Evolutionary conservation across 305 asterid species (phyloP).

Genomic region (Fraxinus albicans): DNA sequence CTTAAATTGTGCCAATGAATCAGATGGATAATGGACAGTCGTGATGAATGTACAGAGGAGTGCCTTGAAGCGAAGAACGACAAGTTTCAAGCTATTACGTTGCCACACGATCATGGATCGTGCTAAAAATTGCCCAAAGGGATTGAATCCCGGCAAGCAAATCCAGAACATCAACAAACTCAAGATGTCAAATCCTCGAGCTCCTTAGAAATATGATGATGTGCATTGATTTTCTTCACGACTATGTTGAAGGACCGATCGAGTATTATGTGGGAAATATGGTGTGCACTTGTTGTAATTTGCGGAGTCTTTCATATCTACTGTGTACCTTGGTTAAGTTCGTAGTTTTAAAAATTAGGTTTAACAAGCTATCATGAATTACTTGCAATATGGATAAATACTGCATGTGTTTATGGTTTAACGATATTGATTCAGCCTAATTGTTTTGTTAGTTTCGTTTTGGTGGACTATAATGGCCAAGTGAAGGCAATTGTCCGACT

Average conservation of each 20-base stretch:
- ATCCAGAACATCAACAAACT: constrained; percentile 91
- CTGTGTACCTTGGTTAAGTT: constrained; percentile 1
- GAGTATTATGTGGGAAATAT: too few relatives aligned
- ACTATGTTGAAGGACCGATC: too few relatives aligned
- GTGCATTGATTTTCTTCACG: too few relatives aligned
- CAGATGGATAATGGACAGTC: constrained; percentile 99
- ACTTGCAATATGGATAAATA: background rate
- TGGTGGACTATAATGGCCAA: too few relatives aligned
- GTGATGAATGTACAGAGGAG: constrained; percentile 87
- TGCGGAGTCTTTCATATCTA: background rate
- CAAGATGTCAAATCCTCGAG: constrained; percentile 44
- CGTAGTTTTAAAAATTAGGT: background rate
- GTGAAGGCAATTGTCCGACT: too few relatives aligned
- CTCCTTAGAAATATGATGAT: background rate
- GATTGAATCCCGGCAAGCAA: constrained; percentile 65
- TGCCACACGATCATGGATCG: constrained; percentile 92
- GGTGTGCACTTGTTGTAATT: too few relatives aligned
- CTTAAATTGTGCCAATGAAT: constrained; percentile 10
- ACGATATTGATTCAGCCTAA: background rate
- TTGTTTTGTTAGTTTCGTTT: background rate
- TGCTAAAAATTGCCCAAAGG: constrained; percentile 72
- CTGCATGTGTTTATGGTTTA: background rate
- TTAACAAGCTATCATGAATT: background rate
- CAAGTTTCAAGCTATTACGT: constrained; percentile 70
- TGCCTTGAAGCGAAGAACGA: constrained; percentile 72